Evolutionary conservation across 1,284 basidiomycete genomes (phyloP).

Genomic region (Microbotryomycetes sp.): DNA sequence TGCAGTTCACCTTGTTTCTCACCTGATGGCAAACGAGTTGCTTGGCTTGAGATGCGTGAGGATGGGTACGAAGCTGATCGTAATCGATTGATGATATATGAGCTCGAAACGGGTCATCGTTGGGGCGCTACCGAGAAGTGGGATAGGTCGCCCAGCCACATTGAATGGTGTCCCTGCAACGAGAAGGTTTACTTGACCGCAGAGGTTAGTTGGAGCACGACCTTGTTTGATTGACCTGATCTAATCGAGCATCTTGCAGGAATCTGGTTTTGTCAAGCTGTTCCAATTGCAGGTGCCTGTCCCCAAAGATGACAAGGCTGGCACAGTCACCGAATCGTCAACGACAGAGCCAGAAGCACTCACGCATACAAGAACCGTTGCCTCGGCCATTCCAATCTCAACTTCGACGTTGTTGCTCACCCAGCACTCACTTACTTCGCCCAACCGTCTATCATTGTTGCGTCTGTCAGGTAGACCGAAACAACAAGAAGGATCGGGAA

Average conservation of each 20-base stretch:
- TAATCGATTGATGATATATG: conserved; percentile 63
- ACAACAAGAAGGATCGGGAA: background rate
- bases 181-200: conserved; percentile 64
- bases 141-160: conserved; percentile 65
- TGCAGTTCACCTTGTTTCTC: conserved; percentile 58
- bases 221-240: conserved; percentile 24
- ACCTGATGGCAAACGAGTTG: conserved; percentile 54
- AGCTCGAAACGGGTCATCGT: conserved; percentile 54
- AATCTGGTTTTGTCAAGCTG: conserved; percentile 54
- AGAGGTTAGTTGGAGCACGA: conserved; percentile 53
- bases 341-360: conserved; percentile 52
- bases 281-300: conserved; percentile 54
- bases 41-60: conserved; percentile 75
- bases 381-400: conserved; percentile 50
- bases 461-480: background rate
- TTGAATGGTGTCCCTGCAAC: conserved; percentile 65
- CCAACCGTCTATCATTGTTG: conserved; percentile 62
- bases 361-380: conserved; percentile 54
- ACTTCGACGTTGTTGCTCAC: conserved; percentile 40
- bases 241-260: conserved; percentile 31
- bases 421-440: conserved; percentile 60
- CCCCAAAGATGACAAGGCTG: conserved; percentile 52
- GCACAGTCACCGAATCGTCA: conserved; percentile 40
- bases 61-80: conserved; percentile 74
- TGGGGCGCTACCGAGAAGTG: conserved; percentile 68